A percentile compares a stretch with the other conserved stretches of the same genome.
These are phyloP conservation scores for Spergularia marina DNA, from an alignment of 148 eudicot genomes.

Conservation along the genomic window DNA sequence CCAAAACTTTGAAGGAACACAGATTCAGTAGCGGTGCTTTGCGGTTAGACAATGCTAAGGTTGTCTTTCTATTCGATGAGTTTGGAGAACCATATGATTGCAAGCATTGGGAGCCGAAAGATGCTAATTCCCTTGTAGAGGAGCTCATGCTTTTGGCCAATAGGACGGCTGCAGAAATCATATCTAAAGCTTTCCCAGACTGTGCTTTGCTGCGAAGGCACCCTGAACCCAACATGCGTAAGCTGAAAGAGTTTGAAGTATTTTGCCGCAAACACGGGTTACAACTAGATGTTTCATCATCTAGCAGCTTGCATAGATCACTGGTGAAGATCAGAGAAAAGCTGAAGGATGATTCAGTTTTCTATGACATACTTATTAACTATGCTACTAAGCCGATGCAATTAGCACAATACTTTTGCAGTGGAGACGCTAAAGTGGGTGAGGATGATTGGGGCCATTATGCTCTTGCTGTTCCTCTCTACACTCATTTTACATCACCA, in stretches of 20 bases:
- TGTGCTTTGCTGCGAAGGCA: constrained; percentile 78
- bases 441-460: constrained; percentile 70
- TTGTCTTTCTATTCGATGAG: constrained; percentile 63
- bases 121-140: constrained; percentile 77
- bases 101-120: constrained; percentile 47
- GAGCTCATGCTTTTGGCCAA: constrained; percentile 97
- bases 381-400: constrained; percentile 93
- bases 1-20: constrained; percentile 54
- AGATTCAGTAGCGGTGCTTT: constrained; percentile 75
- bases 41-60: constrained; percentile 63
- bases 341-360: constrained; percentile 61
- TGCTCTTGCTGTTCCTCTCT: constrained; percentile 82
- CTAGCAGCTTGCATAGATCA: constrained; percentile 55
- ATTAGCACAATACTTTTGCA: constrained; percentile 76
- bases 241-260: constrained; percentile 67
- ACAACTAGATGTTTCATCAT: constrained; percentile 66
- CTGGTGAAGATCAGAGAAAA: constrained; percentile 56
- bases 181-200: constrained; percentile 68
- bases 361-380: constrained; percentile 65
- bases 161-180: constrained; percentile 79
- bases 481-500: constrained; percentile 95
- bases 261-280: constrained; percentile 80
- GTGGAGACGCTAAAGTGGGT: constrained; percentile 55
- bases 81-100: constrained; percentile 72
- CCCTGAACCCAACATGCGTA: constrained; percentile 79